Percentiles rank a stretch among this genome's conserved stretches.
Evolutionary conservation across 2,329 filamentous ascomycete species (phyloP).

Genomic region (Epichloe glyceriae): DNA sequence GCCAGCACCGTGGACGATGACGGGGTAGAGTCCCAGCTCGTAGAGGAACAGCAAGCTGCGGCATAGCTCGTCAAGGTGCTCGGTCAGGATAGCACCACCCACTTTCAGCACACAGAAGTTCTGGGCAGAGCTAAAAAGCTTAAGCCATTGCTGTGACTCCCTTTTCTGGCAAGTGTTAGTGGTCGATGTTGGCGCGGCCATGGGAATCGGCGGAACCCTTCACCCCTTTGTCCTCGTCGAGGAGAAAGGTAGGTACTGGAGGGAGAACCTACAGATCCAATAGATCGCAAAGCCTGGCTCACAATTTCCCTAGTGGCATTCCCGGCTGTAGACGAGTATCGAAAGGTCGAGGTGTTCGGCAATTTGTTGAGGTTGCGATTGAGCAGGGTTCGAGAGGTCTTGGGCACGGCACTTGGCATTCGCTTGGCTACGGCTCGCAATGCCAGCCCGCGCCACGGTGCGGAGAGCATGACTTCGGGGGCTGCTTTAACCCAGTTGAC

Average conservation of each 20-base stretch:
- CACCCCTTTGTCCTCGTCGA: background rate
- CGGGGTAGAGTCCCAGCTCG: constrained; percentile 86
- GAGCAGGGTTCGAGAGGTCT: constrained; percentile 12
- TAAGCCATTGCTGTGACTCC: constrained; percentile 70
- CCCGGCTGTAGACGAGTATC: background rate
- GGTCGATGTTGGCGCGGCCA: constrained; percentile 12
- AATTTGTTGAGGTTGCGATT: background rate
- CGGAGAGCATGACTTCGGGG: constrained; percentile 27
- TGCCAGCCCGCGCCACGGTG: constrained; percentile 29
- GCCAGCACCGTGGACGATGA: constrained; percentile 90
- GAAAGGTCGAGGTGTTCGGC: background rate
- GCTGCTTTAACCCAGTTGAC: constrained; percentile 13
- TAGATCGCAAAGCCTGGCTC: background rate
- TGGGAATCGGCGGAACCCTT: background rate
- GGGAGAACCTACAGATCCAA: background rate
- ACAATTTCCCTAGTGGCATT: background rate
- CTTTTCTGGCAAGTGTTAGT: constrained; percentile 13
- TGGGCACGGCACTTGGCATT: constrained; percentile 10
- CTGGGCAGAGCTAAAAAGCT: constrained; percentile 92
- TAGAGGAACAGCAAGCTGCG: constrained; percentile 83
- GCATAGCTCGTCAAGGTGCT: constrained; percentile 85
- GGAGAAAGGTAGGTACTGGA: background rate
- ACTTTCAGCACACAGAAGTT: constrained; percentile 99
- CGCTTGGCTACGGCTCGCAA: constrained; percentile 15
- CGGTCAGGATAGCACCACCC: constrained; percentile 87